Evolutionary conservation across 129 eudicot species (phyloP), one percentile per base, ranked within the genome.

Genomic region (Flaveria robusta): DNA sequence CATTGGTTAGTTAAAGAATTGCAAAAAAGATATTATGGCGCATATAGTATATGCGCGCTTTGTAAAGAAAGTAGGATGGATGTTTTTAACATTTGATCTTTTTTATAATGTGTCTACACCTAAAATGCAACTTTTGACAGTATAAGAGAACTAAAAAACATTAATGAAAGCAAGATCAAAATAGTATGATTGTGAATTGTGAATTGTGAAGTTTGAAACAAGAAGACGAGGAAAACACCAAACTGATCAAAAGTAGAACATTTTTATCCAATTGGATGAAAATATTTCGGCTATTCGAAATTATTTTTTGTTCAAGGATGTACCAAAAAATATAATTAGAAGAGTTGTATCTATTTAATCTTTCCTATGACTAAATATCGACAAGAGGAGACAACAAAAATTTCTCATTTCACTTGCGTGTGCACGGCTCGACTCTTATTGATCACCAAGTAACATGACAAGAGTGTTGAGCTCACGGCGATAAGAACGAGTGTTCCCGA

Each of bases 401-500:
- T 72, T 8, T n/a, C 52, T 80, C 73, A 66, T 66, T 74, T 80
- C 22, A 43, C 14, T 46, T 70, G 81, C 29, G 76, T 70, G 10
- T 81, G 85, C 62, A 82, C 68, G 8, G 39, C 82, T 72, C 72
- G 73, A 20, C 47, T 79, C 37, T 74, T 85, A 46, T 83, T 83
- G 9, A 62, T 7, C 7, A 46, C 49, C 37, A 80, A 18, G 70
- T 74, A 43, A 23, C 71, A 83, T 0, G 88, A 81, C 56, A 66
- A 51, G 6, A 85, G 76, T 7, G 85, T 85, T 2, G 82, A 79
- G 59, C 83, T 85, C 9, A 85, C 23, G 9, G 93, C 72, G 5
- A 87, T 16, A n/a, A 93, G 75, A 7, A 81, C 81, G 9, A 90
- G 54, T 19, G 87, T 31, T 19, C 87, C 92, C 3, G 98, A 82